Evolutionary conservation across 371 early-diverging fungal species (phyloP).

Genomic region (Mucor mucedo): DNA sequence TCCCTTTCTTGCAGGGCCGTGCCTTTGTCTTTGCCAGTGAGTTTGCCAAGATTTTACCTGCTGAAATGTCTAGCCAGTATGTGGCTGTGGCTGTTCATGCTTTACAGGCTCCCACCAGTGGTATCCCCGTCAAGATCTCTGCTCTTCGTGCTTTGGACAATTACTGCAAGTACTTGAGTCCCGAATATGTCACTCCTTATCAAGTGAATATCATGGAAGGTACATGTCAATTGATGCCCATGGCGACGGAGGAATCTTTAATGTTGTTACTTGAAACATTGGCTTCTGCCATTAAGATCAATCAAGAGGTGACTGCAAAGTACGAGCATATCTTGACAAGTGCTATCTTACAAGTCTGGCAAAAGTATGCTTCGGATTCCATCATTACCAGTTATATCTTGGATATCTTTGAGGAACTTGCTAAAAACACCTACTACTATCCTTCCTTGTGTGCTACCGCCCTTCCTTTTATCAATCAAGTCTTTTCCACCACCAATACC

Average conservation of each 20-base stretch:
- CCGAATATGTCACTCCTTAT: constrained; percentile 63
- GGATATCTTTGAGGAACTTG: constrained; percentile 81
- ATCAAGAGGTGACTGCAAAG: constrained; percentile 70
- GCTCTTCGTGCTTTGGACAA: constrained; percentile 80
- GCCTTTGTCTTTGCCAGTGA: constrained; percentile 87
- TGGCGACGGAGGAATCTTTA: constrained; percentile 78
- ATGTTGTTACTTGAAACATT: constrained; percentile 83
- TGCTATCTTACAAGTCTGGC: constrained; percentile 82
- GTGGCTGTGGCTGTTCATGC: constrained; percentile 76
- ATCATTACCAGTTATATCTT: constrained; percentile 73
- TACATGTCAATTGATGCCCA: constrained; percentile 63
- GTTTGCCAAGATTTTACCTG: constrained; percentile 77
- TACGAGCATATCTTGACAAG: constrained; percentile 76
- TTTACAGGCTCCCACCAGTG: constrained; percentile 61
- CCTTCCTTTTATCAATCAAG: constrained; percentile 71
- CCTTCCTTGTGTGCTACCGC: constrained; percentile 69
- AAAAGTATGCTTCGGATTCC: constrained; percentile 69
- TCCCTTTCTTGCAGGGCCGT: constrained; percentile 88
- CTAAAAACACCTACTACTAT: constrained; percentile 67
- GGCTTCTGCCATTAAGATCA: constrained; percentile 72
- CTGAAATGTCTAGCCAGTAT: constrained; percentile 68
- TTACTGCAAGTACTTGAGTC: constrained; percentile 68
- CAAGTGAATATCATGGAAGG: constrained; percentile 76
- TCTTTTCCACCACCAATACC: constrained; percentile 53
- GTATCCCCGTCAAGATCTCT: constrained; percentile 75